phyloP scores from a whole-genome alignment of 805 yeast species.

The Blastobotrys attinorum region DNA sequence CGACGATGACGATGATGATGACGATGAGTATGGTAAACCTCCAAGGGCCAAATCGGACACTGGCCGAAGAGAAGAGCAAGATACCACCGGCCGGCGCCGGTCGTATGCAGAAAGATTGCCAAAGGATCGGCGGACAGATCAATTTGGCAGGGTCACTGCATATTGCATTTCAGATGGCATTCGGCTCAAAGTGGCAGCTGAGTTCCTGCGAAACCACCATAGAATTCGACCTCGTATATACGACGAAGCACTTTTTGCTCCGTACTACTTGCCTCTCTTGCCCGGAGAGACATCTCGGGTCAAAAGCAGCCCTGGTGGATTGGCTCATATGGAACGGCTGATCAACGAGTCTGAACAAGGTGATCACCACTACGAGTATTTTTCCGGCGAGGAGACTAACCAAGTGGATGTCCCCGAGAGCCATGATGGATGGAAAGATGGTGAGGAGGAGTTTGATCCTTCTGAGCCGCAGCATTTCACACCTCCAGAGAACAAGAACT shows the following conservation, averaged over 20 bases:
- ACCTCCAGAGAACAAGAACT: slow-evolving; percentile 18
- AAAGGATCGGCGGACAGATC: slow-evolving; percentile 47
- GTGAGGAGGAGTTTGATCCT: slow-evolving; percentile 61
- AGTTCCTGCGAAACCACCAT: slow-evolving; percentile 61
- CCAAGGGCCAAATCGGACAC: slow-evolving; percentile 12
- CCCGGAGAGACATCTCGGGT: slow-evolving; percentile 55
- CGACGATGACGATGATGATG: slow-evolving; percentile 21
- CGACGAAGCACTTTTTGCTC: slow-evolving; percentile 89
- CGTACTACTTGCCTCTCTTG: slow-evolving; percentile 75
- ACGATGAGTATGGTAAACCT: slow-evolving; percentile 21
- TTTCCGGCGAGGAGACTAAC: slow-evolving; percentile 56
- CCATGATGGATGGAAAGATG: slow-evolving; percentile 22
- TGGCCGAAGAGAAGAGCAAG: slow-evolving; percentile 15
- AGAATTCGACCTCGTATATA: slow-evolving; percentile 79
- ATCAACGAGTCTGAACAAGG: slow-evolving; percentile 76
- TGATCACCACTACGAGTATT: slow-evolving; percentile 88
- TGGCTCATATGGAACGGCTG: slow-evolving; percentile 59
- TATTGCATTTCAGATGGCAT: slow-evolving; percentile 83
- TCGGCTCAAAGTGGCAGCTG: slow-evolving; percentile 52
- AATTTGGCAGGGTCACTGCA: slow-evolving; percentile 81
- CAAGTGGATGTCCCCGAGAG: slow-evolving; percentile 42
- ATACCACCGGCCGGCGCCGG: slow-evolving; percentile 29
- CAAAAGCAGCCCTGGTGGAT: slow-evolving; percentile 30
- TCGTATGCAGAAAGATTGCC: slow-evolving; percentile 31
- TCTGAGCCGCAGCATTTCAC: slow-evolving; percentile 89